Conservation (phyloP, 441 rosid species). For the Kokia cookei region DNA sequence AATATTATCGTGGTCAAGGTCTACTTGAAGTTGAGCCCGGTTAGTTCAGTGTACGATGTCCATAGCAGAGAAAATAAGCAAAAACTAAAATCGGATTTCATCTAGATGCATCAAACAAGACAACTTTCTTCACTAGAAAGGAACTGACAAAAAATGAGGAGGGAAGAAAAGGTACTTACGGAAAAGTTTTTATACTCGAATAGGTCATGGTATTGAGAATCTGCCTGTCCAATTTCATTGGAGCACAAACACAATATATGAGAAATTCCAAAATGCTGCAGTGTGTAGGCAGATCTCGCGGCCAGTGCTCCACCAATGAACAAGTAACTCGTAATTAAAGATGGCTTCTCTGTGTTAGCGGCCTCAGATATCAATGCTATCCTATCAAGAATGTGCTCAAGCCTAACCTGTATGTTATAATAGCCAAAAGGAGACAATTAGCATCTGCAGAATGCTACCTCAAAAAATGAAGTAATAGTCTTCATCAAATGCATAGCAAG, state of each 20-base stretch:
- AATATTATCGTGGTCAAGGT: background rate
- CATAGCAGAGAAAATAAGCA: background rate
- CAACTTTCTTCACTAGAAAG: background rate
- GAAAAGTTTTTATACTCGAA: slow-evolving; percentile 83
- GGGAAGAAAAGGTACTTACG: slow-evolving; percentile 40
- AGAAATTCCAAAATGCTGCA: slow-evolving; percentile 79
- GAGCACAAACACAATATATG: slow-evolving; percentile 90
- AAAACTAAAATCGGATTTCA: background rate
- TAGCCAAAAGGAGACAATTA: background rate
- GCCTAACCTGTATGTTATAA: slow-evolving; percentile 62
- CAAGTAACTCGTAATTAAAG: slow-evolving; percentile 57
- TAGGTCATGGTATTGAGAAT: slow-evolving; percentile 76
- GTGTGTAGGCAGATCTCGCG: slow-evolving; percentile 80
- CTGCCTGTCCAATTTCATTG: slow-evolving; percentile 97
- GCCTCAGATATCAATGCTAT: slow-evolving; percentile 91
- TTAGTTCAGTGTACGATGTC: background rate
- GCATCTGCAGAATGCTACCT: background rate
- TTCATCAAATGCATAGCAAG: background rate
- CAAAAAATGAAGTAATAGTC: background rate
- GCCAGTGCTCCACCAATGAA: slow-evolving; percentile 95
- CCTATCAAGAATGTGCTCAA: slow-evolving; percentile 98
- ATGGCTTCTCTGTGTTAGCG: slow-evolving; percentile 94
- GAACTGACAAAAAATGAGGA: background rate
- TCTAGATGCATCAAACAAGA: background rate
- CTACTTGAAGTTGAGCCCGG: background rate